Conservation (phyloP, 192 early-diverging fungal genomes). For the Mortierella hygrophila region DNA sequence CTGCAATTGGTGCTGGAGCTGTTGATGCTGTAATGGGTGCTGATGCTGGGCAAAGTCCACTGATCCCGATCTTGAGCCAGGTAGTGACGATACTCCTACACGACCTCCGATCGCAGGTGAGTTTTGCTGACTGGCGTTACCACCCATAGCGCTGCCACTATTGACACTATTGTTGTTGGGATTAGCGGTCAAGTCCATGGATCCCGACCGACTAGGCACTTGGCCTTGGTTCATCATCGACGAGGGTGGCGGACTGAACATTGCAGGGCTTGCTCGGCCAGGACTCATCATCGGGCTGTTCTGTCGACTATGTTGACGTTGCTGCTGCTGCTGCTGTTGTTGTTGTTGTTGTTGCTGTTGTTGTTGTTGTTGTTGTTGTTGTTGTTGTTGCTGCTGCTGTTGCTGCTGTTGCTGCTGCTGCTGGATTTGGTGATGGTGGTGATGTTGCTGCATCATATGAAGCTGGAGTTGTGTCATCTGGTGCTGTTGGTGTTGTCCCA, state of each 20-base stretch:
- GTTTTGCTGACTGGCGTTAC: slow-evolving; percentile 18
- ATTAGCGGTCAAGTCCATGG: slow-evolving; percentile 20
- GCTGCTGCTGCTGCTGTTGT: slow-evolving; percentile 23
- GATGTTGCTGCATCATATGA: slow-evolving; percentile 18
- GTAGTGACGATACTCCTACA: slow-evolving; percentile 14
- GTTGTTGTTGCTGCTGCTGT: slow-evolving; percentile 32
- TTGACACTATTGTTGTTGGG: slow-evolving; percentile 4
- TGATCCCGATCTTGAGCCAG: slow-evolving; percentile 36
- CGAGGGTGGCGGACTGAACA: slow-evolving; percentile 40
- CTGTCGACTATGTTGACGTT: slow-evolving; percentile 33
- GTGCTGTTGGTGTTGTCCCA: slow-evolving; percentile 47
- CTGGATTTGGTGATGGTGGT: slow-evolving; percentile 28
- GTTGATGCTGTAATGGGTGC: slow-evolving; percentile 39
- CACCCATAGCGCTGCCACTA: background rate
- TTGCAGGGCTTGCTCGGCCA: slow-evolving; percentile 33
- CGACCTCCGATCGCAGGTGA: slow-evolving; percentile 22
- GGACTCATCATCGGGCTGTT: slow-evolving; percentile 50
- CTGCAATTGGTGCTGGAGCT: slow-evolving; percentile 3
- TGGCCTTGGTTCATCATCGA: slow-evolving; percentile 21
- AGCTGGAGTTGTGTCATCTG: slow-evolving; percentile 27
- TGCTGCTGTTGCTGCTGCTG: slow-evolving; percentile 38
- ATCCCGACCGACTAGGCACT: slow-evolving; percentile 37
- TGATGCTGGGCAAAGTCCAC: slow-evolving; percentile 36
- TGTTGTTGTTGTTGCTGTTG: slow-evolving; percentile 31
- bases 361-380: slow-evolving; percentile 21